Evolutionary conservation across 352 stramenopile genomes (phyloP).

Genomic region (Globisporangium apiculatum): DNA sequence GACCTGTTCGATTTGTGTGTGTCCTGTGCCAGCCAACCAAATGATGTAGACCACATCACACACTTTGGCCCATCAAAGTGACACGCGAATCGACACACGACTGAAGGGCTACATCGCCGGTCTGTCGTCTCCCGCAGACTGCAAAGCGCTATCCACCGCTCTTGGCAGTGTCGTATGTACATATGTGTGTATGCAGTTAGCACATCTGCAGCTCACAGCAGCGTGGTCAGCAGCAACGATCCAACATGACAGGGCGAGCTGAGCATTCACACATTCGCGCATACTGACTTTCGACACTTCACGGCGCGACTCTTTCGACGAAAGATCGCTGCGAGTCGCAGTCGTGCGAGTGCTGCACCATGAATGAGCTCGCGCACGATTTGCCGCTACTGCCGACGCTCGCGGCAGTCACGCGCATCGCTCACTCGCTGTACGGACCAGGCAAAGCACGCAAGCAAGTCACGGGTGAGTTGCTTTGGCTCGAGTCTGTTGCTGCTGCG

Average conservation of each 20-base stretch:
- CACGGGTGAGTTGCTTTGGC: not conserved
- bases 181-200: too few species aligned
- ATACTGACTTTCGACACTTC: not conserved
- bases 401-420: constrained; percentile 5
- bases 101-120: too few species aligned
- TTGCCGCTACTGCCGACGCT: constrained; percentile 2
- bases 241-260: too few species aligned
- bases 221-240: too few species aligned
- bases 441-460: constrained; percentile 13
- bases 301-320: not conserved
- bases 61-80: too few species aligned
- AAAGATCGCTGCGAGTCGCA: not conserved
- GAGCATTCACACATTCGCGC: too few species aligned
- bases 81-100: too few species aligned
- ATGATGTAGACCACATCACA: not conserved
- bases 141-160: too few species aligned
- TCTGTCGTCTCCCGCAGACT: too few species aligned
- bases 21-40: not conserved
- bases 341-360: not conserved
- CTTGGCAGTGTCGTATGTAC: too few species aligned
- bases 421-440: constrained; percentile 8
- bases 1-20: not conserved
- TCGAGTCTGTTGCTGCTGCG: too few species aligned
- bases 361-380: not conserved
- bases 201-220: too few species aligned